Base-by-base conservation (phyloP, 1,139 yeast species). In the Scheffersomyces illinoinensis region DNA sequence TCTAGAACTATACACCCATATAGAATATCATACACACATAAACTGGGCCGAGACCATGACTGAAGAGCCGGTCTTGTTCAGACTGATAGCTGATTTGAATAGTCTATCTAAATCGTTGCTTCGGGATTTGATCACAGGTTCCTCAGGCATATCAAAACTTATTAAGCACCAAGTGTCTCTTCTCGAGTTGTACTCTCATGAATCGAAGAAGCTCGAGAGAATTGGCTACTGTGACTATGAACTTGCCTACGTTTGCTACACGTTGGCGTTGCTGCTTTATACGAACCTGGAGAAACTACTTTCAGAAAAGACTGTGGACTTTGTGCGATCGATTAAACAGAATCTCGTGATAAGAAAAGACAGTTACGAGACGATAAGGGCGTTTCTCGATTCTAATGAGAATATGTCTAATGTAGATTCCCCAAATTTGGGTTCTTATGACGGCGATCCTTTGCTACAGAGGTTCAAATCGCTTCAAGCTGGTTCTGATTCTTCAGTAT, bases 201-300 rank as follows among this genome's bases (percentile, higher is more conserved):
- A 80, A 61, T 53, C 64, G 51, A 71, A 70, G 53, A 71, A 76
- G 58, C 59, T 66, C 10, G 69, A 70, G 4, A 62, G 59, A 20
- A 49, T 72, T 3, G 76, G 77, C 0, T 75, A 73, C 59, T 79
- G 84, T 65, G 84, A 81, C 62, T 74, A 69, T 61, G 82, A 77
- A 58, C 57, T 77, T 56, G 79, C 80, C 1, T 76, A 70, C 59
- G 69, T 78, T 1, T 66, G 75, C 55, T 76, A 68, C 56, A 55
- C 59, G 0, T 57, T 70, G 6, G 66, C 71, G 4, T 55, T 54
- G 18, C 59, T 54, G 39, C 61, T 75, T 19, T 62, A 64, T 50
- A 59, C 60, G 24, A 65, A 67, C 49, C 64, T 67, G 21, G 62
- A 62, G 47, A 54, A 54, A 7, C 61, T 61, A 18, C 64, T 60